These are phyloP conservation scores for Eragrostis tef DNA, from an alignment of 202 grass and related monocot species.

Conservation along the genomic window DNA sequence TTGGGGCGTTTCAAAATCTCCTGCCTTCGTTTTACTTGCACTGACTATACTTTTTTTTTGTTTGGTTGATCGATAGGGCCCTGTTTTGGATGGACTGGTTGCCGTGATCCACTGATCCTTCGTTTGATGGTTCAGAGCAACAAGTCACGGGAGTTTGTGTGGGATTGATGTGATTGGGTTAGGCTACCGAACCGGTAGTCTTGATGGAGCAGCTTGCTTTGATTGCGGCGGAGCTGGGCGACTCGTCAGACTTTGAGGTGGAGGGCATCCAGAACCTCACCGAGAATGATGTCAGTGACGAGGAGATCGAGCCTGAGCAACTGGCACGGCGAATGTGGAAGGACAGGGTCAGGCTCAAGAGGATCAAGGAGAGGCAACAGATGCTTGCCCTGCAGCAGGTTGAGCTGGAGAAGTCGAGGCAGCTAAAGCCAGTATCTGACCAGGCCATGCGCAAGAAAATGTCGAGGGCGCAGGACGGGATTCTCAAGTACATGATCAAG, in stretches of 20 bases:
- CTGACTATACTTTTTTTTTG: conserved; percentile 21
- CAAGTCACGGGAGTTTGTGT: conserved; percentile 6
- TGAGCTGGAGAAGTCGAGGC: conserved; percentile 56
- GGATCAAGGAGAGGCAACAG: conserved; percentile 78
- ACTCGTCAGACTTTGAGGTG: conserved; percentile 75
- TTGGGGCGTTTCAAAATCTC: conserved; percentile 13
- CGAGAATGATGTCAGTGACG: conserved; percentile 95
- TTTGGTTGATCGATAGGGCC: conserved; percentile 11
- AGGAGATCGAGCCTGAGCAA: conserved; percentile 85
- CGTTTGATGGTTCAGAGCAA: conserved; percentile 11
- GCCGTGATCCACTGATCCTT: conserved; percentile 35
- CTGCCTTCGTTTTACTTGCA: background rate
- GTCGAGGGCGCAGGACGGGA: conserved; percentile 85
- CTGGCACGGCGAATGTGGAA: conserved; percentile 93
- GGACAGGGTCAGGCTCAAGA: conserved; percentile 75
- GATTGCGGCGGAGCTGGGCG: conserved; percentile 55
- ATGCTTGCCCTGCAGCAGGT: conserved; percentile 54
- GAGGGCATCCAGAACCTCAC: conserved; percentile 72
- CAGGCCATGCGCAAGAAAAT: conserved; percentile 95
- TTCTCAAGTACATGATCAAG: conserved; percentile 99
- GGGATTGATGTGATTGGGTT: conserved; percentile 3
- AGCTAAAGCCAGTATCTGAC: conserved; percentile 64
- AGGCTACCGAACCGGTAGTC: background rate
- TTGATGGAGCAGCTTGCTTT: conserved; percentile 76
- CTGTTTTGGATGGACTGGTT: conserved; percentile 4